Evolutionary conservation across 1,284 basidiomycete species (phyloP).

Genomic region (Sanghuangporus baumii): DNA sequence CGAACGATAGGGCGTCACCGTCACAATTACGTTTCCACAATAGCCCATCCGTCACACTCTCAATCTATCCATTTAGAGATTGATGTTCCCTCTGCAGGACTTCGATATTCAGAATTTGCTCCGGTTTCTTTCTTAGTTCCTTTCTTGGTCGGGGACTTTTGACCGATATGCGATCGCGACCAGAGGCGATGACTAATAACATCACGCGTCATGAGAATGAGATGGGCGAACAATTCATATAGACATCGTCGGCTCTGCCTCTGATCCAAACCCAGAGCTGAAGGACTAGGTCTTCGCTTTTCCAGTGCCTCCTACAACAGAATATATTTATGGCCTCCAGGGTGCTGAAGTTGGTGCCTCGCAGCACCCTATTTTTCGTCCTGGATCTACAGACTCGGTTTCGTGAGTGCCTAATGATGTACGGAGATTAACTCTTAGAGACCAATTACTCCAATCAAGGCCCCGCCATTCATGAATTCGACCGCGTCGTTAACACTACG

Average conservation of each 20-base stretch:
- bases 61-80: background rate
- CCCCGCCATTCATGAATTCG: slow-evolving; percentile 59
- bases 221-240: background rate
- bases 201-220: background rate
- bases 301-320: too few relatives aligned
- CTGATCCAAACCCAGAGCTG: background rate
- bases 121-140: background rate
- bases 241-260: background rate
- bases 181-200: background rate
- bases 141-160: background rate
- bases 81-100: background rate
- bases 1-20: background rate
- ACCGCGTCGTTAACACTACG: slow-evolving; percentile 60
- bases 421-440: background rate
- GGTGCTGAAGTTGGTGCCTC: slow-evolving; percentile 37
- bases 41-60: background rate
- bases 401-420: slow-evolving; percentile 39
- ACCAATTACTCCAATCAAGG: slow-evolving; percentile 27
- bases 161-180: background rate
- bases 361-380: slow-evolving; percentile 60
- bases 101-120: too few relatives aligned
- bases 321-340: slow-evolving; percentile 9
- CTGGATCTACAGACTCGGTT: slow-evolving; percentile 80
- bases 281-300: too few relatives aligned
- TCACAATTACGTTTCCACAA: background rate